Percentiles rank a stretch among this genome's conserved stretches.
Conservation (phyloP, 192 early-diverging fungal genomes). For the Podila epicladia region DNA sequence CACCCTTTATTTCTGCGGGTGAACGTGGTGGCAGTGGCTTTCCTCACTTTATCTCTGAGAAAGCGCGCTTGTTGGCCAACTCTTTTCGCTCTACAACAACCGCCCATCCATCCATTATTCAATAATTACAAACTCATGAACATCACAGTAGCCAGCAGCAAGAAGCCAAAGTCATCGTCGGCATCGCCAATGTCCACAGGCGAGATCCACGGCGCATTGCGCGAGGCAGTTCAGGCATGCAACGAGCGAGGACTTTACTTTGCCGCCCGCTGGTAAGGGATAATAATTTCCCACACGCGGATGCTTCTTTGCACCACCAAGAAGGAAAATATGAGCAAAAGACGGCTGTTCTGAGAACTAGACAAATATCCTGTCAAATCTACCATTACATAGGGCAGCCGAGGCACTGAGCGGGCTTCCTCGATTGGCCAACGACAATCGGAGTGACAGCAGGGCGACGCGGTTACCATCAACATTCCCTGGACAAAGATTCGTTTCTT, state of each 20-base stretch:
- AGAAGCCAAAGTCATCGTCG: not conserved
- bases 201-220: constrained; percentile 53
- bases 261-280: constrained; percentile 76
- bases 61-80: not conserved
- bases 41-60: not conserved
- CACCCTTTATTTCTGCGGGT: not conserved
- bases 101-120: not conserved
- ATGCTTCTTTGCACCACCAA: not conserved
- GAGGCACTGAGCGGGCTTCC: constrained; percentile 59
- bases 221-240: constrained; percentile 71
- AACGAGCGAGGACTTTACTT: constrained; percentile 74
- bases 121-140: not conserved
- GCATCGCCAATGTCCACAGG: constrained; percentile 14
- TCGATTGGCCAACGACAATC: not conserved
- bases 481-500: not conserved
- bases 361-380: not conserved
- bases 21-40: not conserved
- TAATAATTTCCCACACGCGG: not conserved
- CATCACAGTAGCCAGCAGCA: not conserved
- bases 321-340: not conserved
- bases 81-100: not conserved
- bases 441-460: not conserved
- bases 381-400: constrained; percentile 53
- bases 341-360: not conserved
- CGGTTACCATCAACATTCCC: not conserved